Evolutionary conservation across 805 yeast species (phyloP).

Genomic region (Isabelozyma pseudorhagii): DNA sequence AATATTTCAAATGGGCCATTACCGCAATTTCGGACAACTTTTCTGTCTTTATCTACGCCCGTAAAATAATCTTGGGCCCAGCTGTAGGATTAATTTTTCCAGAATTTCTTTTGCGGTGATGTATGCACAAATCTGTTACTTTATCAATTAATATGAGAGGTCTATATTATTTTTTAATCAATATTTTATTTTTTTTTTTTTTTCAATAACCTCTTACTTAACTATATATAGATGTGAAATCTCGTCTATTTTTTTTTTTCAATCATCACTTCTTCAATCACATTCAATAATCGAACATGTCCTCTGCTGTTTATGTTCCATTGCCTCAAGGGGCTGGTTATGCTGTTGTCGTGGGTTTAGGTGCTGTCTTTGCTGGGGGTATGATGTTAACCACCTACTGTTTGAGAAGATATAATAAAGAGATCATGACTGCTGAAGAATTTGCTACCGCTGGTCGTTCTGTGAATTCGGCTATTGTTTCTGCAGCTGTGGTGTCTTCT

Average conservation of each 20-base stretch:
- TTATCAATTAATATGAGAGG: not conserved
- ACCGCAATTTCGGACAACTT: no score
- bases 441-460: conserved; percentile 91
- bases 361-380: conserved; percentile 70
- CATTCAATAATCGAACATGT: not conserved
- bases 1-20: no score
- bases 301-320: conserved; percentile 15
- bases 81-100: no score
- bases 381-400: conserved; percentile 76
- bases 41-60: no score
- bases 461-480: conserved; percentile 78
- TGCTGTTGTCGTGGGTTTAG: conserved; percentile 86
- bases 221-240: not conserved
- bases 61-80: not conserved
- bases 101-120: not conserved
- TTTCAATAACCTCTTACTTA: no score
- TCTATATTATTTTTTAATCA: no score
- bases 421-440: conserved; percentile 88
- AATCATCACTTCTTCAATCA: not conserved
- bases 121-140: not conserved
- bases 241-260: not conserved
- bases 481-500: conserved; percentile 87
- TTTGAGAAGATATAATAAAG: conserved; percentile 75
- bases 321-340: conserved; percentile 81
- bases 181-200: no score